Base-by-base conservation (phyloP, 2,329 filamentous ascomycete species). In the Cladosporium sp. region DNA sequence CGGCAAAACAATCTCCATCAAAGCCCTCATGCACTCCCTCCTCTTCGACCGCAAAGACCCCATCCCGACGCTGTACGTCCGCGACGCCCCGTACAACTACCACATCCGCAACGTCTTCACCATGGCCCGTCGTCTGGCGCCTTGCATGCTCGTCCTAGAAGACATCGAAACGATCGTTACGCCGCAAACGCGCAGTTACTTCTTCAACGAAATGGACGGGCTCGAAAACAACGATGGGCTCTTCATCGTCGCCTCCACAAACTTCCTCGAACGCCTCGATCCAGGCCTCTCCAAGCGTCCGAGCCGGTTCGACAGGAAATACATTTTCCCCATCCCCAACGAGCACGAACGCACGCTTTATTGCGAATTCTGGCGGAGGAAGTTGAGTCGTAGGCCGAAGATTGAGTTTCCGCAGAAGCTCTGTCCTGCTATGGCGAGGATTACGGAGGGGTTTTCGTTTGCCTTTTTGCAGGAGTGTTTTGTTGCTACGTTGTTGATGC, bases 131-230 rank as follows among this genome's bases (percentile, higher is more conserved):
- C 69, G 77, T 54, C 74, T 79, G 53, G 77, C 84, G 0, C 84
- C 84, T 0, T 87, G 83, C 67, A 79, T 85, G 57, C 74, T 88
- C 4, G 79, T 88, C 36, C 82, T 88, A 50, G 84, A 88, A 63
- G 85, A 88, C 54, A 74, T 88, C 2, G 84, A 88, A 61, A 83
- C 79, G 3, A 76, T 87, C 33, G 78, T 88, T 30, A 76, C 73
- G n/a, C 76, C 82, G 38, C 56, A 62, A 2, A 79, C 83, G 8
- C 73, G 84, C 16, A 80, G 76, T 50, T 87, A 85, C 69, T 88
- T 88, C 67, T 73, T 87, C 51, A 87, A 87, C 62, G 82, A 87
- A 65, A 77, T 86, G 13, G 84, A 88, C 55, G 84, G 84, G 0
- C 73, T 88, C 7, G 79, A 80, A 59, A 77, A 74, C 54, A 88